Conservation (phyloP, 495 filamentous ascomycete species). For the Penicillium soppii region DNA sequence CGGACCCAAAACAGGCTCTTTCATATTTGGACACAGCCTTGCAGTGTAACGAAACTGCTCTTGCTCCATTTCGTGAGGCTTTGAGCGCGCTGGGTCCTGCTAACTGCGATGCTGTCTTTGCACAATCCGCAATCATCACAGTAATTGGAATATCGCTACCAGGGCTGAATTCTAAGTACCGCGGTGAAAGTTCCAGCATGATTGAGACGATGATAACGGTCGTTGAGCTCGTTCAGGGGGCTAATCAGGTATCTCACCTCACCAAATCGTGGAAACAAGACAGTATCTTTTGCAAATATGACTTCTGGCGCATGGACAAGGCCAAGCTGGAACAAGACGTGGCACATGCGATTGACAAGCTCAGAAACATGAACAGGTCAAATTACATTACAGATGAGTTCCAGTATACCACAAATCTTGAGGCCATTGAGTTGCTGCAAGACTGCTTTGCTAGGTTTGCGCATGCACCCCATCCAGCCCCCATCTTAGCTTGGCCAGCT, state of each 20-base stretch:
- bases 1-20: constrained; percentile 26
- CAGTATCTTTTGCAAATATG: background rate
- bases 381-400: background rate
- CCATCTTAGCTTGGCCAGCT: constrained; percentile 6
- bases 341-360: background rate
- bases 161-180: constrained; percentile 15
- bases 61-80: constrained; percentile 26
- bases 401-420: background rate
- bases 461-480: background rate
- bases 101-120: constrained; percentile 36
- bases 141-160: constrained; percentile 33
- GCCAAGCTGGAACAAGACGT: background rate
- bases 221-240: constrained; percentile 9
- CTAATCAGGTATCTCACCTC: background rate
- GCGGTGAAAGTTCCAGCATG: background rate
- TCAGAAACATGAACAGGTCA: background rate
- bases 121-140: constrained; percentile 39
- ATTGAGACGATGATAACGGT: constrained; percentile 4
- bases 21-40: constrained; percentile 36
- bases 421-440: background rate
- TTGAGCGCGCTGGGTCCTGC: constrained; percentile 28
- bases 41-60: constrained; percentile 37
- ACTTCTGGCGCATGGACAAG: background rate
- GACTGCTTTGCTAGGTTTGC: constrained; percentile 1
- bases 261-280: background rate